These are phyloP conservation scores for Coemansia sp. DNA, from an alignment of 192 early-diverging fungal species.

Conservation along the genomic window DNA sequence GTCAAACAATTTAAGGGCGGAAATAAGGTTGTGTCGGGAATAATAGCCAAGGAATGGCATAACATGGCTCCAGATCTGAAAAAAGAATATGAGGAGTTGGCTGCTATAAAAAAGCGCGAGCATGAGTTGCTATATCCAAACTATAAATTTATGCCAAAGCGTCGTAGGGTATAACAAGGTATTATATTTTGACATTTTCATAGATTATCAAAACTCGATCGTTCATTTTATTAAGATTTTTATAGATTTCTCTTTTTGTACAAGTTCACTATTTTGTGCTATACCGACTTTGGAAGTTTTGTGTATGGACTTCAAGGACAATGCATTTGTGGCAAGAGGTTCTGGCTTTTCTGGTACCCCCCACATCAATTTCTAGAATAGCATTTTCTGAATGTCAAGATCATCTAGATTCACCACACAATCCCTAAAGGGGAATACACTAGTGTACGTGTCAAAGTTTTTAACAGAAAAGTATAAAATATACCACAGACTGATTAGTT, in stretches of 20 bases:
- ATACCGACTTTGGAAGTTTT: not conserved
- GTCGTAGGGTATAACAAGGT: conserved; percentile 18
- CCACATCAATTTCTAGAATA: not conserved
- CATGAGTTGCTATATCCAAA: conserved; percentile 52
- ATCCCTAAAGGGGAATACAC: no score
- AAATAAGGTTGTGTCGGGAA: conserved; percentile 50
- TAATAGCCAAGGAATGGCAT: conserved; percentile 49
- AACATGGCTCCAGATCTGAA: conserved; percentile 26
- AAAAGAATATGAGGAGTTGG: conserved; percentile 38
- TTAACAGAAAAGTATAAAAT: not conserved
- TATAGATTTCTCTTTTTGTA: not conserved
- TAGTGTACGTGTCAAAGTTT: no score
- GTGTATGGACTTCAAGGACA: not conserved
- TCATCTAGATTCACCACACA: not conserved
- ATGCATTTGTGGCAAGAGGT: not conserved
- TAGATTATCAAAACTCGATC: not conserved
- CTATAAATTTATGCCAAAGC: conserved; percentile 51
- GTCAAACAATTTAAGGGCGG: conserved; percentile 46
- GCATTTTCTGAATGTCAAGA: not conserved
- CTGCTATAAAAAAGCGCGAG: conserved; percentile 46
- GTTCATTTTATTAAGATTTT: not conserved
- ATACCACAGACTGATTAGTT: not conserved
- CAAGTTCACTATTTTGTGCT: not conserved
- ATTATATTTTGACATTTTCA: not conserved
- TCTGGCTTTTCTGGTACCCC: not conserved